Evolutionary conservation across 192 early-diverging fungal genomes (phyloP), one percentile per base, ranked within the genome.

Genomic region (Backusella parvicylindrica): DNA sequence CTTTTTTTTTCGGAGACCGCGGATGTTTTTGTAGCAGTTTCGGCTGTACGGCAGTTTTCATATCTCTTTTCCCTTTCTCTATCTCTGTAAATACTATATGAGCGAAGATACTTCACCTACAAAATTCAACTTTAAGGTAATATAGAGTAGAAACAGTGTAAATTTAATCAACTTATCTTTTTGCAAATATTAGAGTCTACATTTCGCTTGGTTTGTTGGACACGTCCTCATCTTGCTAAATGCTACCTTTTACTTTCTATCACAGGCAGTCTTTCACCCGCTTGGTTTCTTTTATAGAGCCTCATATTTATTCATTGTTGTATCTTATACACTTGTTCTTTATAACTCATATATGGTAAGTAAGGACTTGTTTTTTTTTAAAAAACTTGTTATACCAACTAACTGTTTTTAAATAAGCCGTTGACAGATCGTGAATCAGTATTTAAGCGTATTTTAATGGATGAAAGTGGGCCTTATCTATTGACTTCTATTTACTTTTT

Each of bases 141-240:
- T 21, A 67, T 11, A 37, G 12, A 37, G 37, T 15, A 7, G 1
- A 65, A 28, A 6, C 6, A 64, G 2, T 6, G 26, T 23, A 28
- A 64, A 6, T 60, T 9, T 26, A 60, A 60, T 3, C 23, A 64
- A 31, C 30, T 23, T 18, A 6, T 3, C 18, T 6, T 35, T 35
- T 35, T 35, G 2, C 33, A 35, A 35, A 18, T 15, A 47, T 47
- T 73, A 79, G 79, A 35, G 36, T 49, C 68, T 80, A 11, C 75
- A 74, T 43, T 76, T 73, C 38, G 75, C 30, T 1, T 80, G 79
- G 79, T 81, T 81, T 71, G 72, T 50, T 35, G 75, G 75, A 31
- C 79, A 81, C 65, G 47, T 26, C 0, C 28, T 36, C 0, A n/a
- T 63, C 15, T 21, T 74, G 3, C 30, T 66, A 0, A 70, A 32